Evolutionary conservation across 164 flowering plant species (phyloP), one percentile per base, ranked within the genome.

Genomic region (Vitis riparia): DNA sequence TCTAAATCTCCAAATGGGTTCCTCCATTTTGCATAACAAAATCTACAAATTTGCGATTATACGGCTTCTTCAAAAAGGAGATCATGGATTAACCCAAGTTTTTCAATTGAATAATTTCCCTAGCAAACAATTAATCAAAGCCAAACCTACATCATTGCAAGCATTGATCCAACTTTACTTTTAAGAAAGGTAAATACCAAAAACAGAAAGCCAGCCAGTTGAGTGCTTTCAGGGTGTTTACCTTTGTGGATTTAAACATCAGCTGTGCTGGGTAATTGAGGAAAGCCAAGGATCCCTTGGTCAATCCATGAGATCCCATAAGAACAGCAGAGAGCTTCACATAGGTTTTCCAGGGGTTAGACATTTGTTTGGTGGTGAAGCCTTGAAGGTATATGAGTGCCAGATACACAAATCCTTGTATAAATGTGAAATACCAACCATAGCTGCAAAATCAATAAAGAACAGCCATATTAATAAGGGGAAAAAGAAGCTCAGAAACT

Each of bases 211-310:
- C 44, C 44, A 37, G 44, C 44, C 44, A 37, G 44, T 37, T 37
- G 7, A 37, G 44, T 37, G 44, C 44, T 37, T 37, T 37, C 7
- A 37, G 44, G 44, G 44, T 23, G 27, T 8, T 68, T 77, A 93
- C 98, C 93, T 93, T 93, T 2, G 98, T 93, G 77, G 98, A 93
- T 75, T 93, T 93, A 79, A 93, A 93, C 98, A 93, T 93, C 68
- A 93, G 82, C 71, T 93, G 98, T 6, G 98, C 98, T 9, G 98
- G 98, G 64, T 93, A 93, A 68, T 91, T 93, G 13, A 93, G 95
- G 59, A 81, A 93, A 66, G 98, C 97, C 75, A 93, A 75, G 11
- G 98, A 90, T 13, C 98, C 98, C 71, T 91, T 93, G 59, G 98
- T 93, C 12, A 93, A 79, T 48, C 98, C 98, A 83, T 89, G 88